Conservation (phyloP, 169 alveolate species). For the Eimeria necatrix region DNA sequence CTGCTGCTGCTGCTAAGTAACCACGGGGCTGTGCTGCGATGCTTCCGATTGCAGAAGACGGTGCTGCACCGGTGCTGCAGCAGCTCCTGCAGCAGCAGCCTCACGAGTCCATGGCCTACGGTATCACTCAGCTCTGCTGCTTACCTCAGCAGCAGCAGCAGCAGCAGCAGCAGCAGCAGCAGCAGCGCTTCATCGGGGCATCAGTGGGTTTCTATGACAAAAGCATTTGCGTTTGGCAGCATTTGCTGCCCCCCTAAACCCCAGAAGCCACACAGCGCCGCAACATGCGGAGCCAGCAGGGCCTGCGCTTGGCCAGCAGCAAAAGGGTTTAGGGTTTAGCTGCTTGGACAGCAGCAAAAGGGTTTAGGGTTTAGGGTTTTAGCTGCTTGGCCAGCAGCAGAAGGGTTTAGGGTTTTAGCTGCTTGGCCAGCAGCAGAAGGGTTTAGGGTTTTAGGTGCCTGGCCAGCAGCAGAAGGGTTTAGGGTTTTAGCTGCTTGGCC, state of each 20-base stretch:
- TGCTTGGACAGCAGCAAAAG: neutral
- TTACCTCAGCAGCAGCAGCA: conserved; percentile 32
- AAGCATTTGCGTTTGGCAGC: conserved; percentile 14
- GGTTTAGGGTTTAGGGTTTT: neutral
- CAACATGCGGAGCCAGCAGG: too few relatives aligned
- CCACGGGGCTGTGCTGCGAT: neutral
- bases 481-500: neutral
- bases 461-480: too few relatives aligned
- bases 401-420: neutral
- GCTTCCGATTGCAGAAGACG: neutral
- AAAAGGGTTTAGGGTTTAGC: neutral
- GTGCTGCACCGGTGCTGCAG: neutral
- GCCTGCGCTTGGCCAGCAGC: neutral
- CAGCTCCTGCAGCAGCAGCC: conserved; percentile 4
- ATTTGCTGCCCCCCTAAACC: neutral
- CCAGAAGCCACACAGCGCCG: neutral
- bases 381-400: neutral
- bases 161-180: conserved; percentile 42
- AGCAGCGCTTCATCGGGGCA: neutral
- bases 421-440: neutral
- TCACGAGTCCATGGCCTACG: conserved; percentile 27
- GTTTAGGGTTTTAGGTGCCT: neutral
- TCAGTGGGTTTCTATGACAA: conserved; percentile 43
- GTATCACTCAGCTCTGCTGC: conserved; percentile 42
- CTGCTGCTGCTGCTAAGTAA: neutral